Percentiles rank a stretch among this genome's conserved stretches.
These are phyloP conservation scores for Suillus spraguei DNA, from an alignment of 768 basidiomycete species.

Conservation along the genomic window DNA sequence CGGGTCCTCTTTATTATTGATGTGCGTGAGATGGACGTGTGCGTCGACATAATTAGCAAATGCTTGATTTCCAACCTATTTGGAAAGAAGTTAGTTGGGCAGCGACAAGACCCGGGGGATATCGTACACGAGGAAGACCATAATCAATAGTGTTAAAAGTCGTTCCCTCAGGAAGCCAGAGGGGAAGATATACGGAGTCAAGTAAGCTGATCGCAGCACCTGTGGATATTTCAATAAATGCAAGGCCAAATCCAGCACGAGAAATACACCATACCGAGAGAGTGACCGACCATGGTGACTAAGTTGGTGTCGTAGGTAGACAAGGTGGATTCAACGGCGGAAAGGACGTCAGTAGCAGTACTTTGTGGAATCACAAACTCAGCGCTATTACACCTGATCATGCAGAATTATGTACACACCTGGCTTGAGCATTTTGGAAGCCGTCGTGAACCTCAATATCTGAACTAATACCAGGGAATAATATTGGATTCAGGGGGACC, in stretches of 20 bases:
- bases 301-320: constrained; percentile 34
- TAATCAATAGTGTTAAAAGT: constrained; percentile 36
- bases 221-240: constrained; percentile 3
- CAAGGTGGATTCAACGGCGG: constrained; percentile 47
- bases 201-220: constrained; percentile 41
- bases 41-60: constrained; percentile 61
- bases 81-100: background rate
- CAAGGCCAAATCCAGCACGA: background rate
- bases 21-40: constrained; percentile 47
- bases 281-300: constrained; percentile 50
- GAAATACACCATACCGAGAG: constrained; percentile 32
- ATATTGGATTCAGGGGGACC: constrained; percentile 34
- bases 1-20: constrained; percentile 52
- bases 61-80: constrained; percentile 55
- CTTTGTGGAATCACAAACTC: constrained; percentile 21
- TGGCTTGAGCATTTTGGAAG: constrained; percentile 46
- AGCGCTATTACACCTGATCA: background rate
- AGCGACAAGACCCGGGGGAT: background rate
- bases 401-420: constrained; percentile 32
- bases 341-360: constrained; percentile 42
- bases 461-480: constrained; percentile 54
- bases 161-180: constrained; percentile 37
- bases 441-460: constrained; percentile 48
- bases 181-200: constrained; percentile 41
- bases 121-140: constrained; percentile 39